Percentiles rank a stretch among this genome's conserved stretches.
These are phyloP conservation scores for Lycium barbarum DNA, from an alignment of 257 asterid genomes.

Conservation along the genomic window DNA sequence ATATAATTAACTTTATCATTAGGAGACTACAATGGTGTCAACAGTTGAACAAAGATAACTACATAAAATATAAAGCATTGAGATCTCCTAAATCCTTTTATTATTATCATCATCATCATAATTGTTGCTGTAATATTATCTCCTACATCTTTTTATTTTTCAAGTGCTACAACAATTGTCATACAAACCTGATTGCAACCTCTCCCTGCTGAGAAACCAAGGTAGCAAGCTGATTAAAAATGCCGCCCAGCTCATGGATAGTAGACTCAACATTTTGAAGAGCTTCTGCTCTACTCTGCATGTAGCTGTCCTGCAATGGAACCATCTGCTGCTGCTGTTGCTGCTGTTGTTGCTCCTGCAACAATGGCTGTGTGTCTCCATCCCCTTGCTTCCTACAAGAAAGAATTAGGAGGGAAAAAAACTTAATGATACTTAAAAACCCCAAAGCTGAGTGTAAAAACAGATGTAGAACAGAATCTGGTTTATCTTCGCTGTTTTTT, in stretches of 20 bases:
- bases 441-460: neutral
- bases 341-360: conserved; percentile 81
- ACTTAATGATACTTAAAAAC: neutral
- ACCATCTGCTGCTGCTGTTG: conserved; percentile 88
- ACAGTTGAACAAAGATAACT: neutral
- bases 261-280: conserved; percentile 93
- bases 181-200: conserved; percentile 77
- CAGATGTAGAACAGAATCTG: conserved; percentile 2
- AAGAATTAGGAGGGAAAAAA: conserved; percentile 5
- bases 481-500: neutral
- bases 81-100: conserved; percentile 15
- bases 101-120: too few species aligned
- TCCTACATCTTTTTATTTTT: conserved; percentile 5
- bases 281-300: conserved; percentile 98
- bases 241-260: conserved; percentile 83
- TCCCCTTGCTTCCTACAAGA: conserved; percentile 68
- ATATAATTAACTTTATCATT: neutral
- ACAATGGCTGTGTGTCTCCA: conserved; percentile 79
- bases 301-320: conserved; percentile 87
- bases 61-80: neutral
- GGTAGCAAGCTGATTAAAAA: conserved; percentile 91
- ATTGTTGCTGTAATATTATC: neutral
- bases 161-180: neutral
- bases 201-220: conserved; percentile 98
- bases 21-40: neutral